Evolutionary conservation across 2,329 filamentous ascomycete genomes (phyloP).

Genomic region (Paecilomyces variotii): DNA sequence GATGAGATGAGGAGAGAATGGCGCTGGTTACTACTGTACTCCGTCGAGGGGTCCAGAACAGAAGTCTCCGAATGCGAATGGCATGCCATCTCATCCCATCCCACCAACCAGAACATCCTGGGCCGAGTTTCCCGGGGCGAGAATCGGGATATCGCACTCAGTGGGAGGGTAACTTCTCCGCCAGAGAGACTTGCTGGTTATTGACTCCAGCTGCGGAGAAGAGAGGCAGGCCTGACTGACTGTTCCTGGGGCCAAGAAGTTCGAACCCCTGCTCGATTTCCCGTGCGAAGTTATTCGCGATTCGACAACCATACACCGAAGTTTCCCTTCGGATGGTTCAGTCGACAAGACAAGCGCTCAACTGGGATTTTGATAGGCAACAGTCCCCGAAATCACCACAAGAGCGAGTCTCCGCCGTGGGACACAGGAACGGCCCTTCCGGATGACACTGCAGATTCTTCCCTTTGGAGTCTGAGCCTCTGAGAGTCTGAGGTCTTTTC

Average conservation of each 20-base stretch:
- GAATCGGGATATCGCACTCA: not conserved
- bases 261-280: not conserved
- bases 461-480: not conserved
- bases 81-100: not conserved
- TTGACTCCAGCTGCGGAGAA: not conserved
- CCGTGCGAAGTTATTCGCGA: not conserved
- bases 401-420: not conserved
- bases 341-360: not conserved
- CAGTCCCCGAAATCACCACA: not conserved
- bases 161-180: not conserved
- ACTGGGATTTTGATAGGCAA: not conserved
- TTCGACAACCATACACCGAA: not conserved
- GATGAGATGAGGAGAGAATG: not conserved
- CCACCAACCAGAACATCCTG: not conserved
- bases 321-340: not conserved
- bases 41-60: not conserved
- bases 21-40: not conserved
- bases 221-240: not conserved
- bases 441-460: not conserved
- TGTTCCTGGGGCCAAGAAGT: not conserved
- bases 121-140: not conserved
- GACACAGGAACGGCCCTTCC: not conserved
- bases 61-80: not conserved
- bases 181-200: too few species aligned
- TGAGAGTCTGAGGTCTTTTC: too few species aligned